Conservation (phyloP, 2,329 filamentous ascomycete species). For the Aspergillus ustus region DNA sequence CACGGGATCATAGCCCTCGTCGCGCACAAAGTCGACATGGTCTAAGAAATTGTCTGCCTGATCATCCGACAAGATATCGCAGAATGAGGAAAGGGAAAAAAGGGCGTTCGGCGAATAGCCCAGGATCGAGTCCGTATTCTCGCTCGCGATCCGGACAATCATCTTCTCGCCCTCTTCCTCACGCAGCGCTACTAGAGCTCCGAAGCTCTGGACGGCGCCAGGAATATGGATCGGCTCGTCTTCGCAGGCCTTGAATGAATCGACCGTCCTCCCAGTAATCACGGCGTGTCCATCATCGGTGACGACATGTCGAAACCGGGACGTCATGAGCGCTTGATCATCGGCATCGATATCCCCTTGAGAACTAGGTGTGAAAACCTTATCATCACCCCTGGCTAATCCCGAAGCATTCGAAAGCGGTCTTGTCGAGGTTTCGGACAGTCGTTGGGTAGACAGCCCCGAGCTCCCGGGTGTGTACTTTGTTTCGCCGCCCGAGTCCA, state of each 20-base stretch:
- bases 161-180: constrained; percentile 68
- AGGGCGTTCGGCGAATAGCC: constrained; percentile 78
- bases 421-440: not conserved
- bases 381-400: not conserved
- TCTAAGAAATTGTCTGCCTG: constrained; percentile 83
- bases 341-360: constrained; percentile 35
- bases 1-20: constrained; percentile 76
- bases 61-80: constrained; percentile 82
- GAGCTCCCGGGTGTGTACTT: not conserved
- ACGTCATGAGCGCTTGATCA: constrained; percentile 61
- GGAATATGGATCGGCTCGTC: constrained; percentile 91
- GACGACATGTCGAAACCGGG: constrained; percentile 77
- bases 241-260: constrained; percentile 77
- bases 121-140: constrained; percentile 76
- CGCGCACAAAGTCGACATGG: constrained; percentile 84
- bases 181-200: constrained; percentile 73
- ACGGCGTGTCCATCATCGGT: constrained; percentile 80
- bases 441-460: constrained; percentile 5
- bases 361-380: not conserved
- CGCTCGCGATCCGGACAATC: constrained; percentile 74
- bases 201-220: constrained; percentile 79
- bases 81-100: constrained; percentile 75
- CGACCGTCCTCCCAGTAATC: constrained; percentile 76
- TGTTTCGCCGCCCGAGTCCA: not conserved
- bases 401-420: not conserved